Evolutionary conservation across 352 stramenopile genomes (phyloP), one percentile per base, ranked within the genome.

Genomic region (Phytopythium vexans): DNA sequence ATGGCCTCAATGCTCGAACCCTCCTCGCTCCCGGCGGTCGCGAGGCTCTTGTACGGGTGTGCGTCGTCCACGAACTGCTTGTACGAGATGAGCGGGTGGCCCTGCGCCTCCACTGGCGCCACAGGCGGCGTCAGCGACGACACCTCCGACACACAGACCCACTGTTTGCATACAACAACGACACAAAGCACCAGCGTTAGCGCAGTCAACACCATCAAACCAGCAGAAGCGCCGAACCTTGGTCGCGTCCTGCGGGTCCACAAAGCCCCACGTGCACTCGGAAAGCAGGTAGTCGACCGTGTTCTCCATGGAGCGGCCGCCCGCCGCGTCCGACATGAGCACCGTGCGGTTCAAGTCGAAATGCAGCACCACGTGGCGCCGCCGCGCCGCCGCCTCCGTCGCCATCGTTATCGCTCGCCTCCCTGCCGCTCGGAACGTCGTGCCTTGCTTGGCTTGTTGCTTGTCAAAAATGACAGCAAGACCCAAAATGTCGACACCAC

Each of bases 291-390:
- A 94, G 60, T 92, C 80, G 54, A 94, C 78, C 14, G 84, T 94
- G 63, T 95, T 86, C 65, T 94, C 78, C 77, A 95, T 91, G n/a
- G 74, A 89, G 42, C 87, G 82, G 21, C 83, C 82, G 46, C 83
- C 87, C 15, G 86, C 84, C n/a, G 82, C 77, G 57, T 96, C 87
- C 50, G 87, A 93, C 86, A 95, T 95, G 61, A 96, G 74, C 36
- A 95, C 65, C 38, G 87, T 95, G 45, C 85, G 85, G 72, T 96
- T 96, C 49, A 95, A 63, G 55, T 96, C 87, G 51, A 95, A 93
- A 61, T 95, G 82, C 49, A 96, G 74, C 60, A 94, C 80, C 8
- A 94, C 72, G 42, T 54, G 62, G 52, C 72, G 72, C 21, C 65
- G 71, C 4, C 40, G 16, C 12, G 21, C n/a, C 10, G 32, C 11